Base-by-base conservation (phyloP, 129 eudicot genomes). In the Lonicera japonica region DNA sequence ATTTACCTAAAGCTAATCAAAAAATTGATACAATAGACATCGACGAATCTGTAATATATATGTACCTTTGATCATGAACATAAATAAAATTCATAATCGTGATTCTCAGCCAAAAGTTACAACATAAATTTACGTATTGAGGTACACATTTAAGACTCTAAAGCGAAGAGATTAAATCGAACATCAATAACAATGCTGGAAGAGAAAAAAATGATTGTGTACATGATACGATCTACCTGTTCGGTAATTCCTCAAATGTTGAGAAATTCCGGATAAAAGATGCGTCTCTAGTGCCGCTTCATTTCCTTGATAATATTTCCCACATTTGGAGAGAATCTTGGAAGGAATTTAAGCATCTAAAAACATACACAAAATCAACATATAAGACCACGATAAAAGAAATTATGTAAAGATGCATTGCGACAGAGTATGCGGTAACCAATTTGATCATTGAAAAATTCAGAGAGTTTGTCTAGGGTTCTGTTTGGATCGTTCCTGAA, bases 341-440 rank as follows among this genome's bases (percentile, higher is more conserved):
- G 99, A 57, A 94, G 95, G 75, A 55, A 88, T 64, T 85, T 94
- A 67, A 88, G 88, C 75, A 94, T 22, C 99, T 94, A 76, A 69
- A 51, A 69, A 84, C 11, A 25, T 23, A 72, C 68, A 71, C 40
- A 50, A 72, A 8, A 75, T 34, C 36, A 58, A 54, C 5, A 8
- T 5, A 12, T 23, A 6, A 56, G 56, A 15, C 5, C 9, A 1
- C 22, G 12, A 20, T 24, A 14, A 38, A n/a, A 5, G 1, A 54
- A 14, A 36, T n/a, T n/a, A n/a, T n/a, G n/a, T n/a, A 10, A n/a
- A 40, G 40, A 61, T 48, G 58, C n/a, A 60, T 29, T 4, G 25
- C 36, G 6, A 1, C 36, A 29, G 2, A 29, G 36, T 29, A 29
- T 29, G 2, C 6, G 36, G 36, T 29, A 29, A 29, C n/a, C n/a